Evolutionary conservation across 140 eudicot species (phyloP), one percentile per base, ranked within the genome.

Genomic region (Erigeron philadelphicus): DNA sequence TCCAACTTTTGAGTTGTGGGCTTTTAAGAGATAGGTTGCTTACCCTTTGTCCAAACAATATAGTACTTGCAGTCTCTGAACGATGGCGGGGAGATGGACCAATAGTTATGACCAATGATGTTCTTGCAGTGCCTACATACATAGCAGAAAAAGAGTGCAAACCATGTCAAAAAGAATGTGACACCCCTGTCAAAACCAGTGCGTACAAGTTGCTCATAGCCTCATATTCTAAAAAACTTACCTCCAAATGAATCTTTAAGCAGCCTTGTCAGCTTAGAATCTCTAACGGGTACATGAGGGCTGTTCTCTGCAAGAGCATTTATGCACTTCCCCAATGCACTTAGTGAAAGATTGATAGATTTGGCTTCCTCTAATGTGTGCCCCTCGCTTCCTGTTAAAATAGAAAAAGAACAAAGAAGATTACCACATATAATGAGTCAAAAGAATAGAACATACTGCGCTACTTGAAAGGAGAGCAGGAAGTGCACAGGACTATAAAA

Each of bases 171-270:
- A 18, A 42, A 4, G 16, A 42, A 17, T 6, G 65, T 60, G 43
- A 18, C 65, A 38, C 7, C 61, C 46, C 25, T 21, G 25, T 21
- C 25, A 21, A 21, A 21, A 21, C 25, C 0, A 21, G 25, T 21
- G 25, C 25, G 1, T 21, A 21, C 11, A 53, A 68, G 55, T 31
- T 58, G 70, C 16, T 69, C 19, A 19, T 47, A 46, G 65, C 60
- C 16, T 69, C 19, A 19, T 47, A 46, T 71, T 67, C 18, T 57
- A 61, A 45, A 12, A 35, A 63, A 9, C 84, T 80, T 57, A 82
- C 99, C 99, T 85, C 99, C 99, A 87, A 94, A 94, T 71, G 99
- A 94, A 89, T 94, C 97, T 82, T 81, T 94, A 68, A 94, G 99
- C 76, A 94, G 77, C 78, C 99, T 87, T 7, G 99, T 94, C 74